Evolutionary conservation across 1,284 basidiomycete genomes (phyloP), one percentile per base, ranked within the genome.

Genomic region (Leccinum proximum): DNA sequence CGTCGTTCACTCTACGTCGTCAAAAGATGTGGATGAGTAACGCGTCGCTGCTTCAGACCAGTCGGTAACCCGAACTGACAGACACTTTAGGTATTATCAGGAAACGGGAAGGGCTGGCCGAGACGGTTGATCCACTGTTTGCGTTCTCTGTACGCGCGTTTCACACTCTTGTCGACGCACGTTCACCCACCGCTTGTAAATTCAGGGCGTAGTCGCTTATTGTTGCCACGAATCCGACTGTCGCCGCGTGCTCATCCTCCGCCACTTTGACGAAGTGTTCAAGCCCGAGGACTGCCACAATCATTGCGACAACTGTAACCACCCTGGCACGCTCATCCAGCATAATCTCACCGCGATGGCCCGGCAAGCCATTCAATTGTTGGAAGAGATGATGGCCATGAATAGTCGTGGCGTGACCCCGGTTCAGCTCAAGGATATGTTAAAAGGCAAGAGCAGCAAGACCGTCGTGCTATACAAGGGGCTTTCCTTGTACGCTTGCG

Each of bases 101-200:
- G 93, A 95, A 75, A 94, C 93, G 0, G 93, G 93, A 8, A 84
- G 93, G 63, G 93, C 93, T 4, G 93, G 93, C 3, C 81, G 93
- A 67, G 93, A 95, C 71, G 92, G 92, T 13, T 77, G 83, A 64
- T 76, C 79, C 5, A 85, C 90, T 0, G 80, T 81, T 54, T 92
- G 90, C 68, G 75, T 92, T 33, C 77, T 91, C 1, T 91, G 81
- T 81, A 69, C 16, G 30, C 33, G 26, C 67, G 40, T 53, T 59
- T 56, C 40, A 14, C 58, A 45, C n/a, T 45, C 35, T 30, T 22
- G 37, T 61, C 18, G 60, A 63, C 59, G 45, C 53, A 2, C 22
- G 30, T 33, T 11, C 40, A 35, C 60, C 7, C 18, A 11, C 18
- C 8, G 11, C 18, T 22, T 42, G 62, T 14, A 83, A 37, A 74